phyloP scores from a whole-genome alignment of 352 stramenopile species.

The Pseudoperonospora humuli region DNA sequence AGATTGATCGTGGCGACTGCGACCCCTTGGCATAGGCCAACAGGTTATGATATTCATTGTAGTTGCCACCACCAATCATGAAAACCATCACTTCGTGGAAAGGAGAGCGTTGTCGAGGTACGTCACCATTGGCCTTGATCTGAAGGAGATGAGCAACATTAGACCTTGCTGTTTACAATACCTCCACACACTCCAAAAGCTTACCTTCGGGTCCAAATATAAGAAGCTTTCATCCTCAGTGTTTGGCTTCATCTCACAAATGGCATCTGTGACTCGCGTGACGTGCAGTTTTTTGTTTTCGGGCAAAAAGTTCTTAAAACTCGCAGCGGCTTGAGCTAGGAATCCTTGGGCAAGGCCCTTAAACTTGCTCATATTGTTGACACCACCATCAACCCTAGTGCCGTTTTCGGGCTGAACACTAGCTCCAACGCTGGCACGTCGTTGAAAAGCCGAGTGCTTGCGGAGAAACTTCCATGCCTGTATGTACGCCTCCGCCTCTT shows the following conservation, averaged over 20 bases:
- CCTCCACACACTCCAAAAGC: not conserved
- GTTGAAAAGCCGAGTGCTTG: slow-evolving; percentile 77
- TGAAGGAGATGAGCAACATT: slow-evolving; percentile 8
- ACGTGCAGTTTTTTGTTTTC: slow-evolving; percentile 86
- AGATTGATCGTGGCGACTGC: slow-evolving; percentile 59
- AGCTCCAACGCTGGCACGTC: slow-evolving; percentile 58
- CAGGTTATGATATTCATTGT: slow-evolving; percentile 86
- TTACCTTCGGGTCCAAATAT: slow-evolving; percentile 81
- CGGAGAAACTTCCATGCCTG: slow-evolving; percentile 76
- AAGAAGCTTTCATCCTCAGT: slow-evolving; percentile 80
- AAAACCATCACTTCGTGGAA: slow-evolving; percentile 84
- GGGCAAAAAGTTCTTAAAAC: slow-evolving; percentile 82
- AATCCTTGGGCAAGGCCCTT: slow-evolving; percentile 79
- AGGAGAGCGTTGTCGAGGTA: slow-evolving; percentile 65
- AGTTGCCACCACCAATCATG: slow-evolving; percentile 84
- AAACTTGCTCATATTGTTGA: slow-evolving; percentile 79
- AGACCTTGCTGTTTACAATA: not conserved
- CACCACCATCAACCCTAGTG: slow-evolving; percentile 23
- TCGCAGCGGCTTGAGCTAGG: slow-evolving; percentile 67
- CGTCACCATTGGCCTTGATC: slow-evolving; percentile 66
- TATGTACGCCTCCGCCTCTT: slow-evolving; percentile 33
- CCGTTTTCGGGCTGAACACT: slow-evolving; percentile 31
- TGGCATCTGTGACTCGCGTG: slow-evolving; percentile 70
- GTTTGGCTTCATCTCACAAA: slow-evolving; percentile 73
- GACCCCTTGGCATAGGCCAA: slow-evolving; percentile 72